Evolutionary conservation across 2,329 filamentous ascomycete species (phyloP), one percentile per base, ranked within the genome.

Genomic region (Cladorrhinum sp.): DNA sequence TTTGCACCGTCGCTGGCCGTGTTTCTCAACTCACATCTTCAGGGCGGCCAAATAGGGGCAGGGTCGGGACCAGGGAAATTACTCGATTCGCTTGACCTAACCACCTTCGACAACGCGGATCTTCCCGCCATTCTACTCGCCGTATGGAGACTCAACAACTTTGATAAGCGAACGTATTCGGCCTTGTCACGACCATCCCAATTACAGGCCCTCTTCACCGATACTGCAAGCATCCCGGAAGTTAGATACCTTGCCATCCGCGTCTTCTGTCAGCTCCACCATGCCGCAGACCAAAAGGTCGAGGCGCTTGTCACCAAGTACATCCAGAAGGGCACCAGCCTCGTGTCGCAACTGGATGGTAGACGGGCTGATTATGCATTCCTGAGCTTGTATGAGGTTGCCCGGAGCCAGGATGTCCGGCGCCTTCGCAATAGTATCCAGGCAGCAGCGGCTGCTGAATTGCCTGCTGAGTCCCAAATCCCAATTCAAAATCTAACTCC

Each of bases 161-260:
- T 90, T 70, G 88, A 97, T 71, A 81, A 84, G 66, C 79, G 82
- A 49, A 82, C 81, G 3, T 96, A 93, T 70, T 82, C 83, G 9
- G 77, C 76, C 61, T 78, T 86, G 67, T 85, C 36, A 22, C 65
- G 52, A 13, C 86, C 89, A 1, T 81, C 85, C 51, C 83, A 84
- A 64, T 79, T 96, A 49, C 87, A 92, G 74, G 75, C 75, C 27
- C 78, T 96, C 12, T 89, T 96, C 67, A 77, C 79, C 55, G 41
- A 45, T 22, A 83, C 88, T 71, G 69, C 75, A 51, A 80, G 38
- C n/a, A 48, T 82, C 66, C 77, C 75, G 61, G 77, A 83, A 16
- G 83, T 96, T 55, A 85, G 90, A 74, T 96, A 93, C 74, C 80
- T 98, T 62, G 89, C 92, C 13, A 83, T 96, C 59, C 85, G 92